Conservation (phyloP, 2,329 filamentous ascomycete species). For the Fusarium secorum region DNA sequence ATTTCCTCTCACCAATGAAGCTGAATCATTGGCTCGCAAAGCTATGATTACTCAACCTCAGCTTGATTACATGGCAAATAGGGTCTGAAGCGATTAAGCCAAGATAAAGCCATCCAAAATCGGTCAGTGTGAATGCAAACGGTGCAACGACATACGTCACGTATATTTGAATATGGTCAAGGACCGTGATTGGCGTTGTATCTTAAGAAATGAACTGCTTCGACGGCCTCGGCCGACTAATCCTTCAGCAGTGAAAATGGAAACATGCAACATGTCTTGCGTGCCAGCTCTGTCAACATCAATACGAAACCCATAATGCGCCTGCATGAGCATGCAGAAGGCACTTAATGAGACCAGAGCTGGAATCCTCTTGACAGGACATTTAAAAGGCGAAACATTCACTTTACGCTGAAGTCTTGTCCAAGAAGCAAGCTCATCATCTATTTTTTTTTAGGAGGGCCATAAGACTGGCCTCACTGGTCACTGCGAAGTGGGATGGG, state of each 20-base stretch:
- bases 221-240: neutral
- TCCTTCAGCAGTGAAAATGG: neutral
- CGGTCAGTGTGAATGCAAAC: neutral
- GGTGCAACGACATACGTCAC: neutral
- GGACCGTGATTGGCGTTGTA: neutral
- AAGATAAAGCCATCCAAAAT: neutral
- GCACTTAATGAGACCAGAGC: neutral
- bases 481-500: constrained; percentile 43
- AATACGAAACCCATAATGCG: neutral
- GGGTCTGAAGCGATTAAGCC: neutral
- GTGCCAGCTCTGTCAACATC: neutral
- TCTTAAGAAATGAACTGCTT: no score
- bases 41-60: neutral
- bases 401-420: constrained; percentile 24
- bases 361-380: neutral
- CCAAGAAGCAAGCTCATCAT: constrained; percentile 43
- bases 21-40: neutral
- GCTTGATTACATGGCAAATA: constrained; percentile 2
- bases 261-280: neutral
- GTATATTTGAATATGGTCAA: neutral
- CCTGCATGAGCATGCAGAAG: neutral
- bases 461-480: constrained; percentile 35
- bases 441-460: constrained; percentile 55
- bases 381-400: neutral
- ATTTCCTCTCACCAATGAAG: neutral